A percentile compares a stretch with the other conserved stretches of the same genome.
Evolutionary conservation across 345 rosid species (phyloP).

Genomic region (Bruguiera parviflora): DNA sequence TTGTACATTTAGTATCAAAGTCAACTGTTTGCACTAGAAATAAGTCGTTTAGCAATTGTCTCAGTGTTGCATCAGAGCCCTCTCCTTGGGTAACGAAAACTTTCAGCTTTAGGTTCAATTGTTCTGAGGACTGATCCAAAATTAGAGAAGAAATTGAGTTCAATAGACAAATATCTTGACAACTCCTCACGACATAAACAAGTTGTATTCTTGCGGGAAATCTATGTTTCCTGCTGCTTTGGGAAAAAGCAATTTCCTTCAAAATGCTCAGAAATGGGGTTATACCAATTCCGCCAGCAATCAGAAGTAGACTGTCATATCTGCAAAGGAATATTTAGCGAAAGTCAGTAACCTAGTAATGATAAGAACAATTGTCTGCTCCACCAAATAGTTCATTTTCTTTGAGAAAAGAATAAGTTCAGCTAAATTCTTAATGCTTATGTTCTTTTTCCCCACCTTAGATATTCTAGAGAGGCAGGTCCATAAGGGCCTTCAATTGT

Average conservation of each 20-base stretch:
- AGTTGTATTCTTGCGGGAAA: constrained; percentile 50
- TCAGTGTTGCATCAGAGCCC: constrained; percentile 31
- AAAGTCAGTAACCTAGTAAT: neutral
- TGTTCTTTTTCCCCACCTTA: constrained; percentile 39
- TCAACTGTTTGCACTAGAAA: constrained; percentile 43
- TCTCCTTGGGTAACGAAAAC: constrained; percentile 66
- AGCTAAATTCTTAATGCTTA: neutral
- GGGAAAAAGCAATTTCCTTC: constrained; percentile 47
- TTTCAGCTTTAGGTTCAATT: constrained; percentile 47
- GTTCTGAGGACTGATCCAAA: constrained; percentile 32
- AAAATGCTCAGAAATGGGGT: constrained; percentile 79
- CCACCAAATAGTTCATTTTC: neutral
- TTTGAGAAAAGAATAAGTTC: neutral
- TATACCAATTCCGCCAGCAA: constrained; percentile 84
- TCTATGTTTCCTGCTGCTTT: constrained; percentile 32
- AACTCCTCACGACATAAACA: constrained; percentile 48
- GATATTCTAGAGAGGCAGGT: constrained; percentile 55
- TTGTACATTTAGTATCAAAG: constrained; percentile 36
- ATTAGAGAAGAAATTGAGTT: constrained; percentile 50
- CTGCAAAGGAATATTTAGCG: constrained; percentile 33
- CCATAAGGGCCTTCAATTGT: constrained; percentile 90
- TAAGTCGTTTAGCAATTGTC: constrained; percentile 39
- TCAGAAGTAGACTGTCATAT: constrained; percentile 61
- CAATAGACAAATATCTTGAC: constrained; percentile 55
- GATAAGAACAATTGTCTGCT: neutral